Evolutionary conservation across 2,329 filamentous ascomycete species (phyloP).

Genomic region (Monilinia fructicola): DNA sequence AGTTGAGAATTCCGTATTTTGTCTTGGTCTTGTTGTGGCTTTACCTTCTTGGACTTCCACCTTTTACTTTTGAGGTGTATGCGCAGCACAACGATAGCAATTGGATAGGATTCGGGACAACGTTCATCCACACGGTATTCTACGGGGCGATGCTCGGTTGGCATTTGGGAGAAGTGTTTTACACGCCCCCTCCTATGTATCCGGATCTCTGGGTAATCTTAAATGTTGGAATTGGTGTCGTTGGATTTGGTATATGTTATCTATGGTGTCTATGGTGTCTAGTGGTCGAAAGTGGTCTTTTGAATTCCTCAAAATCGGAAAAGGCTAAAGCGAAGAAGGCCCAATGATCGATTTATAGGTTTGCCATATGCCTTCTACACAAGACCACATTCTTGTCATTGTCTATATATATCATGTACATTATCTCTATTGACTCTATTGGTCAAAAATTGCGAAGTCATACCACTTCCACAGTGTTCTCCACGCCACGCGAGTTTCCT

Average conservation of each 20-base stretch:
- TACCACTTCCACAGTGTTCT: not conserved
- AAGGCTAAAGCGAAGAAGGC: constrained; percentile 32
- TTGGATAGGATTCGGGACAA: constrained; percentile 57
- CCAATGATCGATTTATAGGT: constrained; percentile 33
- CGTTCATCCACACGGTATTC: constrained; percentile 69
- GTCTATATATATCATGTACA: constrained; percentile 10
- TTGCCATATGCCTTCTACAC: constrained; percentile 34
- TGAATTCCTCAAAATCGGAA: constrained; percentile 28
- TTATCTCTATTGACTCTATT: constrained; percentile 1
- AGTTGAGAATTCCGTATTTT: constrained; percentile 78
- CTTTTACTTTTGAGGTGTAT: constrained; percentile 69
- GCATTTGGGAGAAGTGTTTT: constrained; percentile 73
- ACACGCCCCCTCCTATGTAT: constrained; percentile 69
- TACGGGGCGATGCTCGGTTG: constrained; percentile 77
- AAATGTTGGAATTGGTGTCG: constrained; percentile 83
- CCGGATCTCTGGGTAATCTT: constrained; percentile 93
- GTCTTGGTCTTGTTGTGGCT: constrained; percentile 87
- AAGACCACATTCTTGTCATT: constrained; percentile 15
- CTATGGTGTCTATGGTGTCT: constrained; percentile 81
- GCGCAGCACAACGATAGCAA: constrained; percentile 51
- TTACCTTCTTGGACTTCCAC: constrained; percentile 84
- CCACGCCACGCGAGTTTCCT: not conserved
- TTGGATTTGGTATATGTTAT: constrained; percentile 84
- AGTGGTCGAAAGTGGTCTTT: constrained; percentile 52
- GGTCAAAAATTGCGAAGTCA: not conserved